Evolutionary conservation across 148 eudicot genomes (phyloP), one percentile per base, ranked within the genome.

Genomic region (Camellia japonica): DNA sequence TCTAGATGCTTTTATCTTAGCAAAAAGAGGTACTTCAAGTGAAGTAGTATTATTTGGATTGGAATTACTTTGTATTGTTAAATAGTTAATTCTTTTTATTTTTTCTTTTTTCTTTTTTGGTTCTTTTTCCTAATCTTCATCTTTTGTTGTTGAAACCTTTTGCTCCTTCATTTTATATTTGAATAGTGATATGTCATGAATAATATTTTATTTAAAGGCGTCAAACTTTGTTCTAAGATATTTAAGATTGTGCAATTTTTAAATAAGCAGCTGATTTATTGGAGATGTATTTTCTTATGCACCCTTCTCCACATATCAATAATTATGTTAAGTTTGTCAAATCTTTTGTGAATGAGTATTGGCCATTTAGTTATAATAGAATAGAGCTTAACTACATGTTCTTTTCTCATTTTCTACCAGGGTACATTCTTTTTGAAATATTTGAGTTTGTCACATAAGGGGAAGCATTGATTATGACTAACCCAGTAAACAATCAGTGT

Each of bases 401-500:
- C 55, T 58, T 43, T 20, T 30, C 64, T 41, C n/a, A 41, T 54
- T 44, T 60, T 59, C 75, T 49, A 58, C 71, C 19, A 49, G 55
- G 51, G 19, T 41, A 38, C 52, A 54, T 71, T 56, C 44, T 68
- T 79, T 30, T 51, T 72, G 38, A 41, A 69, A 69, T 70, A 67
- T 19, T 69, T 62, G 38, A n/a, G 65, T 78, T 76, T 51, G 38
- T 49, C 76, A 44, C 43, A n/a, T 78, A 30, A 23, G 82, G 83
- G 78, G 78, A 55, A 73, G 18, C 56, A 75, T 83, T 81, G 73
- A 61, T 80, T 70, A 82, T 83, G 74, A 88, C 97, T 87, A 79
- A 92, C 93, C 78, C 68, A 76, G 71, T 74, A 79, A 83, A 85
- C 82, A 69, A 76, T 78, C 84, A 74, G 80, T 81, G 65, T 87